Conservation (phyloP, 2,329 filamentous ascomycete species). For the Leptographium galeiforme region DNA sequence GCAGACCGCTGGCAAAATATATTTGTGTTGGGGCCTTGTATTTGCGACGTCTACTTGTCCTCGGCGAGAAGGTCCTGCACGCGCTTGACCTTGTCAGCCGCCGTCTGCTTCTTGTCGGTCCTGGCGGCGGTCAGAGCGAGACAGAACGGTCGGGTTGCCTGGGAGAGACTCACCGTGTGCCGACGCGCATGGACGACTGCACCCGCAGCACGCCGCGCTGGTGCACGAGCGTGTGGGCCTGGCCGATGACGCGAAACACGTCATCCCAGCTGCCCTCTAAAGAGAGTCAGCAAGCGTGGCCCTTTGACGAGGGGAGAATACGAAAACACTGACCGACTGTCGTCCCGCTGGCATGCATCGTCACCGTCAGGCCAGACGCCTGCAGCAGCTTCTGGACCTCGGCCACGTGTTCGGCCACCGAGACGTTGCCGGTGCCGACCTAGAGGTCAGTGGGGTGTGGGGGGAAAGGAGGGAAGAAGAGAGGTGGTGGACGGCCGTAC, state of each 20-base stretch:
- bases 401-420: constrained; percentile 73
- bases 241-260: constrained; percentile 74
- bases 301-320: not conserved
- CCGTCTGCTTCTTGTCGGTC: constrained; percentile 74
- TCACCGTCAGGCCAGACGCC: constrained; percentile 66
- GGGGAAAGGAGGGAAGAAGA: not conserved
- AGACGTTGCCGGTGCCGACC: constrained; percentile 68
- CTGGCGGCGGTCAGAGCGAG: constrained; percentile 23
- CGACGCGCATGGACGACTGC: constrained; percentile 78
- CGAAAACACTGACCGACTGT: constrained; percentile 61
- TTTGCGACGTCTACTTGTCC: not conserved
- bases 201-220: constrained; percentile 65
- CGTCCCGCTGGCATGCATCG: constrained; percentile 88
- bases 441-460: constrained; percentile 17
- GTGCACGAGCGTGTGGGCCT: constrained; percentile 69
- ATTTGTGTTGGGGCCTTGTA: not conserved
- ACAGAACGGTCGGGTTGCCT: not conserved
- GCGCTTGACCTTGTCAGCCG: constrained; percentile 63
- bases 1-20: not conserved
- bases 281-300: too few relatives aligned
- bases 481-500: constrained; percentile 23
- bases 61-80: constrained; percentile 35
- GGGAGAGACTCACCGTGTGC: constrained; percentile 46
- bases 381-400: constrained; percentile 76
- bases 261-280: constrained; percentile 87